These are phyloP conservation scores for Setaria viridis DNA, from an alignment of 202 grass and related monocot species.

Conservation along the genomic window DNA sequence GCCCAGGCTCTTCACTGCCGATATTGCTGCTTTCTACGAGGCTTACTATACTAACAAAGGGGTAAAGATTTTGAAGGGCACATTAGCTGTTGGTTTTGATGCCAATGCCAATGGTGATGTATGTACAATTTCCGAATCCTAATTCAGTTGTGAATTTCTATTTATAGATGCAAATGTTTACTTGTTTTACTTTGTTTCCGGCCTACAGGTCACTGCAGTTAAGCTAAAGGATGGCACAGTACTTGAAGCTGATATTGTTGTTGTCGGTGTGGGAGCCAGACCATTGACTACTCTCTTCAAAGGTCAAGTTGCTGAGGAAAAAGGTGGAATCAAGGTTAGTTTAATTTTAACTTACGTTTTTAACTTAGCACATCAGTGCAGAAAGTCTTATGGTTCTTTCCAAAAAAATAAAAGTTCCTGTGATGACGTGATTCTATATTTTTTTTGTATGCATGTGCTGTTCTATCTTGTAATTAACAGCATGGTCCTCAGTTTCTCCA, in stretches of 20 bases:
- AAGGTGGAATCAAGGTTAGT: conserved; percentile 98
- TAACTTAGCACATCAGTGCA: neutral
- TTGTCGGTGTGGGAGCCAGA: conserved; percentile 93
- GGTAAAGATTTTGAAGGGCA: conserved; percentile 90
- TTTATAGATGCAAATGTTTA: neutral
- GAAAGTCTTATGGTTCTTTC: conserved; percentile 12
- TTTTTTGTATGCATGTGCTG: neutral
- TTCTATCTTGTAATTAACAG: neutral
- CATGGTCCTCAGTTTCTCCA: neutral
- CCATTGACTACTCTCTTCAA: conserved; percentile 87
- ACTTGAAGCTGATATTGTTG: conserved; percentile 83
- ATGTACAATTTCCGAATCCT: conserved; percentile 36
- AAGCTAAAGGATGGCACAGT: conserved; percentile 82
- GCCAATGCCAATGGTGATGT: conserved; percentile 84
- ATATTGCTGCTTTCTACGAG: conserved; percentile 94
- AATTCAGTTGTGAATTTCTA: conserved; percentile 15
- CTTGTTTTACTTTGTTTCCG: conserved; percentile 28
- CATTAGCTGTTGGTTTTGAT: conserved; percentile 89
- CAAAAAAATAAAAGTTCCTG: neutral
- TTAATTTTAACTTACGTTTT: conserved; percentile 2
- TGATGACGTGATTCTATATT: conserved; percentile 1
- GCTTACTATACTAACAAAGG: conserved; percentile 97
- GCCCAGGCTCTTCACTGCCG: conserved; percentile 90
- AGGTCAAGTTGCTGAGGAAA: conserved; percentile 89
- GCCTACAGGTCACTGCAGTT: conserved; percentile 75